phyloP scores from a whole-genome alignment of 2,329 filamentous ascomycete genomes.

The Harringtonia aguacate region DNA sequence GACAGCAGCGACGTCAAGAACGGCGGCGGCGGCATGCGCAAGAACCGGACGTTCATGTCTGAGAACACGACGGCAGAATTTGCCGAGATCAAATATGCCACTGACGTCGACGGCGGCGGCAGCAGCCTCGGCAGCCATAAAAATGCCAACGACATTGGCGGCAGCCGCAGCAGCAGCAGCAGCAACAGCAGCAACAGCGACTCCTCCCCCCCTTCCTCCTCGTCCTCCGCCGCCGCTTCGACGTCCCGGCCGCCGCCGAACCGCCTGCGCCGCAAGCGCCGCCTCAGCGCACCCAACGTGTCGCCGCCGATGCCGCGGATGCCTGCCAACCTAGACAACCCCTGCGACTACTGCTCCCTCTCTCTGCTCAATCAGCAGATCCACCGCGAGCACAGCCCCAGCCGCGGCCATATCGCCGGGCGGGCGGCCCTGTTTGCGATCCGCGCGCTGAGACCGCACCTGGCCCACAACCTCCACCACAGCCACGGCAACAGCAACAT shows the following conservation, averaged over 20 bases:
- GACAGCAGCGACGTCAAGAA: neutral
- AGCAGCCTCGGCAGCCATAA: neutral
- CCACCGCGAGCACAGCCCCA: neutral
- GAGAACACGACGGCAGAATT: too few relatives aligned
- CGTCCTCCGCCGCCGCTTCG: neutral
- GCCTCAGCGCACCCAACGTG: neutral
- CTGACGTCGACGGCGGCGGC: too few relatives aligned
- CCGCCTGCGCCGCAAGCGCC: neutral
- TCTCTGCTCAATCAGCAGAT: neutral
- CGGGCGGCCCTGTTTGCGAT: neutral
- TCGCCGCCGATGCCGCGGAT: neutral
- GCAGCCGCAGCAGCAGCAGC: neutral
- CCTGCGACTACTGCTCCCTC: conserved; percentile 1
- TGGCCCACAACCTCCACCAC: neutral
- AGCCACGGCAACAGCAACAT: neutral
- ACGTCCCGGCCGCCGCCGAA: neutral
- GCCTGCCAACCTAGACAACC: neutral
- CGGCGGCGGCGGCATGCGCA: neutral
- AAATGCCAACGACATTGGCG: too few relatives aligned
- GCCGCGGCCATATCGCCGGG: neutral
- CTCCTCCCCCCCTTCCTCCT: neutral
- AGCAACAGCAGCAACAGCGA: neutral
- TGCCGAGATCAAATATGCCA: too few relatives aligned
- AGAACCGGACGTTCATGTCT: too few relatives aligned
- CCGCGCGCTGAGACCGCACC: neutral